These are phyloP conservation scores for Eimeria sp. DNA, from an alignment of 169 alveolate genomes.

Conservation along the genomic window DNA sequence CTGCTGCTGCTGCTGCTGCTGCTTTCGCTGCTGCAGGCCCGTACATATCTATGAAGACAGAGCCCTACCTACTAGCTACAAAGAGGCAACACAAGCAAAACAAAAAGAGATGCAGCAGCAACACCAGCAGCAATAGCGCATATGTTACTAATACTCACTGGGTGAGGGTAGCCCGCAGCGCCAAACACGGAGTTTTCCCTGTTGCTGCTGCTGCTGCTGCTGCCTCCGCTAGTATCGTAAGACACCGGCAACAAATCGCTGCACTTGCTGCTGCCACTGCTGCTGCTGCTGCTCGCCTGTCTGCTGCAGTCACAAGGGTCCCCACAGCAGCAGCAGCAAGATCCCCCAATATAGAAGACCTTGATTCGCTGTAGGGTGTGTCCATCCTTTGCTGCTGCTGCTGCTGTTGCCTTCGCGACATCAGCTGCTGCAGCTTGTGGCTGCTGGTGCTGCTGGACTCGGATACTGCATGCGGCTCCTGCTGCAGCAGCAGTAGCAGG, in stretches of 20 bases:
- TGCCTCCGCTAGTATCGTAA: conserved; percentile 30
- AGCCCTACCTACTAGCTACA: background rate
- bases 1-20: background rate
- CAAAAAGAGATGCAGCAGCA: background rate
- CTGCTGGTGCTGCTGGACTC: conserved; percentile 34
- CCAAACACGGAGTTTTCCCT: background rate
- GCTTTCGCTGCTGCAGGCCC: background rate
- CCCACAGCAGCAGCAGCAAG: conserved; percentile 41
- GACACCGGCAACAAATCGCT: conserved; percentile 39
- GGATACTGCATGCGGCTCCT: background rate
- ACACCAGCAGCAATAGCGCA: conserved; percentile 16
- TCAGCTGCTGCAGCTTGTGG: conserved; percentile 56
- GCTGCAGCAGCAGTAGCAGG: conserved; percentile 62
- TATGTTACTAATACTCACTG: conserved; percentile 2
- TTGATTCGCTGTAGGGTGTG: conserved; percentile 1
- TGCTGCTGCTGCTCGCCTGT: conserved; percentile 35
- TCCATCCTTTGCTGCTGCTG: conserved; percentile 49
- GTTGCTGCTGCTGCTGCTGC: conserved; percentile 63
- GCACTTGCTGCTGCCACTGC: conserved; percentile 60
- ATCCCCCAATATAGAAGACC: conserved; percentile 20
- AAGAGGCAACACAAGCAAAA: background rate
- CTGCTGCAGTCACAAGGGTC: conserved; percentile 3
- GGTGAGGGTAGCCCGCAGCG: conserved; percentile 28
- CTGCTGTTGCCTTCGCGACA: conserved; percentile 39
- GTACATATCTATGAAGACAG: background rate